Conservation (phyloP, 139 green algal species). For the Chlamydomonas urium region DNA sequence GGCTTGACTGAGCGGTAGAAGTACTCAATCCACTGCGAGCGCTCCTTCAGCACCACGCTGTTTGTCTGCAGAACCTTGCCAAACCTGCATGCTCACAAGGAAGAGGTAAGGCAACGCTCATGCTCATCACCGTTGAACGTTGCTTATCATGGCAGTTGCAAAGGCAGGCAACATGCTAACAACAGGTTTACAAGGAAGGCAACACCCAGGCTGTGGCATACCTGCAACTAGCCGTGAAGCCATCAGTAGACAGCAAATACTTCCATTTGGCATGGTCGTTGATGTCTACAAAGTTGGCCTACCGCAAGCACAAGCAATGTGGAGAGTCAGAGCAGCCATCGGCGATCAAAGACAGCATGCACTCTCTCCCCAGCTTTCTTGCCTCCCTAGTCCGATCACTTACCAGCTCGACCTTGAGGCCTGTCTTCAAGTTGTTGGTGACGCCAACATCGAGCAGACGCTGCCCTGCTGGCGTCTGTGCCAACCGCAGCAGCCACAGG, state of each 20-base stretch:
- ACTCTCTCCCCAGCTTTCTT: too few relatives aligned
- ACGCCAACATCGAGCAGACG: slow-evolving; percentile 37
- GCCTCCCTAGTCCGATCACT: too few relatives aligned
- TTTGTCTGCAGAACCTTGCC: slow-evolving; percentile 39
- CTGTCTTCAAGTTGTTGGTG: slow-evolving; percentile 39
- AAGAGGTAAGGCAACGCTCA: too few relatives aligned
- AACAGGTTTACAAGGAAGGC: slow-evolving; percentile 17
- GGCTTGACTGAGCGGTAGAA: slow-evolving; percentile 32
- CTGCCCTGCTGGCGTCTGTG: neutral
- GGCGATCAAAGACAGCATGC: too few relatives aligned
- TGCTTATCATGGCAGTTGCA: too few relatives aligned
- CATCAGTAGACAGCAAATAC: slow-evolving; percentile 41
- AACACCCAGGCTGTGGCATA: slow-evolving; percentile 16
- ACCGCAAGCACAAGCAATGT: neutral
- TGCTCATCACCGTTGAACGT: too few relatives aligned
- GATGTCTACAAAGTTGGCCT: slow-evolving; percentile 27
- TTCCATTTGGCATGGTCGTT: slow-evolving; percentile 31
- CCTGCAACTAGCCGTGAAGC: slow-evolving; percentile 40
- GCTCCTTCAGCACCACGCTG: slow-evolving; percentile 36
- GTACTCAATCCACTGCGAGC: slow-evolving; percentile 37
- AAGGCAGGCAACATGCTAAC: slow-evolving; percentile 19
- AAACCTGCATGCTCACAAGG: slow-evolving; percentile 22
- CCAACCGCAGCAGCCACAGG: slow-evolving; percentile 29
- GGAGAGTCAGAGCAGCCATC: too few relatives aligned
- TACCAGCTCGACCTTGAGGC: slow-evolving; percentile 11